Conservation (phyloP, 139 green algal genomes). For the Axilococcus clingmanii region DNA sequence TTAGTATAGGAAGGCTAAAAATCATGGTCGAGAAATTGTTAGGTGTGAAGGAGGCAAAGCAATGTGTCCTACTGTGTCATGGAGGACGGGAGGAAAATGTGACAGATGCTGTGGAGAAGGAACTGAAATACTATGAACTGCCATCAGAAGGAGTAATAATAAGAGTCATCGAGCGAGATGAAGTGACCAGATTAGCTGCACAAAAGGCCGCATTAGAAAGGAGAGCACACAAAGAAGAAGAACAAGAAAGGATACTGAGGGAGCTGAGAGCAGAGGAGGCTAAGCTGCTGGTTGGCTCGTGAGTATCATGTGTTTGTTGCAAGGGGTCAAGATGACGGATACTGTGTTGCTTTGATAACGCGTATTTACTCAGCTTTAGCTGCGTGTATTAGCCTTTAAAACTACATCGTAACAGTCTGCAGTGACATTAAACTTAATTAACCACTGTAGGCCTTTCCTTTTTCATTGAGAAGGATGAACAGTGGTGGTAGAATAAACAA, state of each 20-base stretch:
- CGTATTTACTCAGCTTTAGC: too few species aligned
- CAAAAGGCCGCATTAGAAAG: conserved; percentile 3
- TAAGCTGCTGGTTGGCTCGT: conserved; percentile 8
- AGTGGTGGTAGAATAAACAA: too few species aligned
- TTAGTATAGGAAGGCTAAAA: conserved; percentile 23
- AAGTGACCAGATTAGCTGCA: conserved; percentile 1
- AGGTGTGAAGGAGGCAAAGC: conserved; percentile 15
- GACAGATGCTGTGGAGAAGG: conserved; percentile 2
- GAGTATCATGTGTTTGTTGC: too few species aligned
- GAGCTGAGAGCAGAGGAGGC: conserved; percentile 13
- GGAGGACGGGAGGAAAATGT: conserved; percentile 9
- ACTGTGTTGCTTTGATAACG: too few species aligned
- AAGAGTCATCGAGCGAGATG: conserved; percentile 2
- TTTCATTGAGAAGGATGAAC: too few species aligned
- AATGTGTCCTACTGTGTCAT: conserved; percentile 12
- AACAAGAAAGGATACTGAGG: conserved; percentile 19
- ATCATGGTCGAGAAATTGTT: conserved; percentile 19
- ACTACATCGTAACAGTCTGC: too few species aligned
- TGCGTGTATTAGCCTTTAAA: too few species aligned
- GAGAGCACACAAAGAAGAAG: conserved; percentile 11
- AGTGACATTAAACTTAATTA: too few species aligned
- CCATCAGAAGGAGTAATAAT: conserved; percentile 11
- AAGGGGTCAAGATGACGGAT: too few species aligned
- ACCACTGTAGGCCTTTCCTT: too few species aligned
- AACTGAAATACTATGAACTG: conserved; percentile 18